A percentile compares a stretch with the other conserved stretches of the same genome.
phyloP scores from a whole-genome alignment of 2,329 filamentous ascomycete genomes.

The Fusarium torreyae region DNA sequence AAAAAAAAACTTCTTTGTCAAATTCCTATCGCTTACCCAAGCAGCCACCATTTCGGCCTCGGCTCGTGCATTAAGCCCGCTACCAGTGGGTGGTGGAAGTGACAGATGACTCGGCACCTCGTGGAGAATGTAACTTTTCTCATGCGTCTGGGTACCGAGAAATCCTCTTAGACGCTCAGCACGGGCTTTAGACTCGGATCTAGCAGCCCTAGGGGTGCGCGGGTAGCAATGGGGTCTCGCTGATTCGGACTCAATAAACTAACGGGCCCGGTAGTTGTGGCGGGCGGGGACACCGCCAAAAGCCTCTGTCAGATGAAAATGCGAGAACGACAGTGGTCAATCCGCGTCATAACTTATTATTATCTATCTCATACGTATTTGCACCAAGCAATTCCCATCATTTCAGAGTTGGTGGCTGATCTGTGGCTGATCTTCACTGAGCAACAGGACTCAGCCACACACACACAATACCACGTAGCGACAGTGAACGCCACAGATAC shows the following conservation, averaged over 20 bases:
- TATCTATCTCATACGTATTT: slow-evolving; percentile 8
- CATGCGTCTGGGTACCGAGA: slow-evolving; percentile 26
- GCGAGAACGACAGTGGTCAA: not conserved
- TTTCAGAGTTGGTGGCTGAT: slow-evolving; percentile 3
- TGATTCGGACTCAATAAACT: slow-evolving; percentile 24
- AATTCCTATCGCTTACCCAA: slow-evolving; percentile 38
- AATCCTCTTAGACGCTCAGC: slow-evolving; percentile 5
- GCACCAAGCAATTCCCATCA: not conserved
- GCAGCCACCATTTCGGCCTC: slow-evolving; percentile 35
- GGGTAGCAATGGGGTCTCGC: slow-evolving; percentile 11
- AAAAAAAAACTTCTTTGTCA: slow-evolving; percentile 21
- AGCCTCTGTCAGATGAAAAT: slow-evolving; percentile 14
- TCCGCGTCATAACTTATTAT: slow-evolving; percentile 26
- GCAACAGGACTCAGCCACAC: slow-evolving; percentile 22
- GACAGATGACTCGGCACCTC: slow-evolving; percentile 39
- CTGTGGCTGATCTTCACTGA: not conserved
- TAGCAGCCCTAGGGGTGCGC: slow-evolving; percentile 37
- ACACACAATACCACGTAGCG: not conserved
- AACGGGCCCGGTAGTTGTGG: slow-evolving; percentile 32
- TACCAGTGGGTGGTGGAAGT: slow-evolving; percentile 12
- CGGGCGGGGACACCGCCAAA: slow-evolving; percentile 18
- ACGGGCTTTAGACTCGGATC: slow-evolving; percentile 31
- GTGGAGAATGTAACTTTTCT: slow-evolving; percentile 29
- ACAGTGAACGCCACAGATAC: slow-evolving; percentile 20
- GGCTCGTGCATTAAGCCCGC: slow-evolving; percentile 31